A percentile compares a stretch with the other conserved stretches of the same genome.
Evolutionary conservation across 345 rosid species (phyloP).

Genomic region (Eucalyptus albens): DNA sequence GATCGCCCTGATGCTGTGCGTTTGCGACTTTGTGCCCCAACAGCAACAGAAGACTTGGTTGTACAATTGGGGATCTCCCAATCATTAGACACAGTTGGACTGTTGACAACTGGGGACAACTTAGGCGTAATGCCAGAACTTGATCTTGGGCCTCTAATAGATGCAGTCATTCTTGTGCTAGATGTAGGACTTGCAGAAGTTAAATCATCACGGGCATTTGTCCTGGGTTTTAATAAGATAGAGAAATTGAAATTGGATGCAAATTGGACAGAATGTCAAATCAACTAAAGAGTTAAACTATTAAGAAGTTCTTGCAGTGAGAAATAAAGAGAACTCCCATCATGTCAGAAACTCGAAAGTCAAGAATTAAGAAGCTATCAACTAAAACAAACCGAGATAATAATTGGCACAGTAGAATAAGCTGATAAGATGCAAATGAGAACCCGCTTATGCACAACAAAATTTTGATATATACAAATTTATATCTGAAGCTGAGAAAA

Average conservation of each 20-base stretch:
- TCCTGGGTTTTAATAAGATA: slow-evolving; percentile 23
- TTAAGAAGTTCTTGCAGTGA: background rate
- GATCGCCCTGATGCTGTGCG: slow-evolving; percentile 53
- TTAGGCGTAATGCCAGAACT: slow-evolving; percentile 53
- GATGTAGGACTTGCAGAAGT: slow-evolving; percentile 65
- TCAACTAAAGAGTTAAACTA: background rate
- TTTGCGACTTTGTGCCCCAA: slow-evolving; percentile 64
- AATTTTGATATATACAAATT: background rate
- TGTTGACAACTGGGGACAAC: slow-evolving; percentile 53
- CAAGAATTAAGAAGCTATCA: background rate
- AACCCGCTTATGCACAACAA: background rate
- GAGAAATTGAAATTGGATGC: background rate
- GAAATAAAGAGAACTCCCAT: background rate
- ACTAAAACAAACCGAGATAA: background rate
- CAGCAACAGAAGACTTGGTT: slow-evolving; percentile 54
- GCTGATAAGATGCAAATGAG: background rate
- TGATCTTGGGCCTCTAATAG: slow-evolving; percentile 69
- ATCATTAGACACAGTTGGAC: slow-evolving; percentile 51
- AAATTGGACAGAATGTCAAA: background rate
- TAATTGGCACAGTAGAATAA: background rate
- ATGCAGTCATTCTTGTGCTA: slow-evolving; percentile 43
- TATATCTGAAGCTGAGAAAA: background rate
- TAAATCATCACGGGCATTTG: slow-evolving; percentile 55
- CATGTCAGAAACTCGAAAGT: background rate
- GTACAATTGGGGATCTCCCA: slow-evolving; percentile 83